Percentiles rank a stretch among this genome's conserved stretches.
Conservation (phyloP, 805 yeast species). For the Starmerella stigmatis region DNA sequence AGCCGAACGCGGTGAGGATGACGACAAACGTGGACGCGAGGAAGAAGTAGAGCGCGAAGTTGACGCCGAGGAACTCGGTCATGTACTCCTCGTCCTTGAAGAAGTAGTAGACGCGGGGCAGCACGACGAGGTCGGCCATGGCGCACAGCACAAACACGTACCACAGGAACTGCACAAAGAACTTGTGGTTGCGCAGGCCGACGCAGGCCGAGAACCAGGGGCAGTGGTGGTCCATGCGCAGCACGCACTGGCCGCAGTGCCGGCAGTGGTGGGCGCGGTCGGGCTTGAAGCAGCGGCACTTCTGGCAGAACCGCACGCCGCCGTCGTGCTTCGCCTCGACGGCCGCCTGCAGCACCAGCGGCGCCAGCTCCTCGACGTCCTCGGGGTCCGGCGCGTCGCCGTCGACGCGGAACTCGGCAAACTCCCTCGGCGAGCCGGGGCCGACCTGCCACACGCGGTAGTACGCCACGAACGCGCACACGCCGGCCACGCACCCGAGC, state of each 20-base stretch:
- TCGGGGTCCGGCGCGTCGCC: background rate
- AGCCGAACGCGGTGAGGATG: conserved; percentile 43
- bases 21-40: conserved; percentile 44
- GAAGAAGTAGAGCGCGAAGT: conserved; percentile 50
- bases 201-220: conserved; percentile 92
- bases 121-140: conserved; percentile 5
- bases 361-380: conserved; percentile 22
- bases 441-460: conserved; percentile 26
- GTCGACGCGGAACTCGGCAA: conserved; percentile 15
- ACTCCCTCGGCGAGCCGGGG: conserved; percentile 31
- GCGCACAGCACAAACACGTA: conserved; percentile 36
- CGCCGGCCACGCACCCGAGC: conserved; percentile 23
- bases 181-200: conserved; percentile 72
- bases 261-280: conserved; percentile 38
- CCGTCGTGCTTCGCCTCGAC: conserved; percentile 36
- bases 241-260: conserved; percentile 32
- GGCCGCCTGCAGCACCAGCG: conserved; percentile 24
- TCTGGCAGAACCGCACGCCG: conserved; percentile 33
- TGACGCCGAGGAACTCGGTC: conserved; percentile 42
- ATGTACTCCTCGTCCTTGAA: conserved; percentile 21
- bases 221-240: conserved; percentile 56
- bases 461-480: conserved; percentile 25
- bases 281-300: conserved; percentile 37
- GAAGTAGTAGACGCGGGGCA: conserved; percentile 18
- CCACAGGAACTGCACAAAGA: conserved; percentile 60